These are phyloP conservation scores for Pestalotiopsis fici DNA, from an alignment of 2,329 filamentous ascomycete species.

Conservation along the genomic window DNA sequence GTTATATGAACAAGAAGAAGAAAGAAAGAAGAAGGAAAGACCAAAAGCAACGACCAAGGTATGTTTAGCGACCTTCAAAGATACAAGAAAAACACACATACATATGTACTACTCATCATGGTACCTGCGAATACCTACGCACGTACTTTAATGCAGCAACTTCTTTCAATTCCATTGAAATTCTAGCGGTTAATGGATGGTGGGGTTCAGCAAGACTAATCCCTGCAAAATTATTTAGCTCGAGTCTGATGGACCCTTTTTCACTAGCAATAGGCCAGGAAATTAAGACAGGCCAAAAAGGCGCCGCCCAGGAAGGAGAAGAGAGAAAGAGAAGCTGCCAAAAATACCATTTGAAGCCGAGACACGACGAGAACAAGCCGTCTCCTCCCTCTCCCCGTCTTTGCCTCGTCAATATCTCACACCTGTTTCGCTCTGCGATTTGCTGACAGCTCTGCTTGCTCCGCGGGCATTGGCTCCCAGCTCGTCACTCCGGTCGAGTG, in stretches of 20 bases:
- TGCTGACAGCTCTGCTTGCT: neutral
- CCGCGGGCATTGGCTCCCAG: neutral
- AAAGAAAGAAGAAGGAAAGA: too few relatives aligned
- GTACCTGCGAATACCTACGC: too few relatives aligned
- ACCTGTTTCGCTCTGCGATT: neutral
- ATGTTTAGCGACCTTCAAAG: too few relatives aligned
- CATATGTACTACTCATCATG: too few relatives aligned
- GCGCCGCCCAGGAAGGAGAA: neutral
- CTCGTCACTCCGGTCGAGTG: neutral
- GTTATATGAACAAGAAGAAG: neutral
- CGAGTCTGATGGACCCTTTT: neutral
- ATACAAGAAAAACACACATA: too few relatives aligned
- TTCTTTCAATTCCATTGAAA: too few relatives aligned
- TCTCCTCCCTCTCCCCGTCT: neutral
- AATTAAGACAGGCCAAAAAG: neutral
- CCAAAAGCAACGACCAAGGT: too few relatives aligned
- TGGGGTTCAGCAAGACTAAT: neutral
- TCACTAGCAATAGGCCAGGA: neutral
- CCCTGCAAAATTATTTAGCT: neutral
- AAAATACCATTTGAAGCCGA: neutral
- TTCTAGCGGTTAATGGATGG: too few relatives aligned
- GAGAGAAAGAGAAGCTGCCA: neutral
- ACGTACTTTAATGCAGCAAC: too few relatives aligned
- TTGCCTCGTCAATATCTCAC: neutral
- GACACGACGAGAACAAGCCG: neutral